phyloP scores from a whole-genome alignment of 805 yeast genomes.

The Cyberlindnera euphorbiae region DNA sequence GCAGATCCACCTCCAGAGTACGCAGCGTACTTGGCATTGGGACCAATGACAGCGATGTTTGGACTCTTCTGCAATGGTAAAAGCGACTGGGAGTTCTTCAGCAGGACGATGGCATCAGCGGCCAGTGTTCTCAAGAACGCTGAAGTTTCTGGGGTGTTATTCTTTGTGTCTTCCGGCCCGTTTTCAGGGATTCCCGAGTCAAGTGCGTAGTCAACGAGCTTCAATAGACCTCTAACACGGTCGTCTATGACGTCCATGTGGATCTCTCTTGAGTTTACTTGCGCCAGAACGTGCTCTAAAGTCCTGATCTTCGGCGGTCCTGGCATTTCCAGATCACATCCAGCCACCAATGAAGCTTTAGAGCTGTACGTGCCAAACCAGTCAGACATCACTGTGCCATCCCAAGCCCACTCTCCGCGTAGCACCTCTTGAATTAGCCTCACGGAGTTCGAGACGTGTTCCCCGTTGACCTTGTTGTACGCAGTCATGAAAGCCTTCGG shows the following conservation, averaged over 20 bases:
- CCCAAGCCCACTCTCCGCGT: conserved; percentile 51
- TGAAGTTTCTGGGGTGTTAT: conserved; percentile 43
- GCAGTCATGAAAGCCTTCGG: conserved; percentile 57
- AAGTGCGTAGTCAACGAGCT: conserved; percentile 42
- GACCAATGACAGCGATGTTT: conserved; percentile 52
- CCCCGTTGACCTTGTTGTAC: conserved; percentile 60
- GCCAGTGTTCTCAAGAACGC: conserved; percentile 39
- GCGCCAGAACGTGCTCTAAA: conserved; percentile 33
- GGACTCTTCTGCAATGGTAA: conserved; percentile 43
- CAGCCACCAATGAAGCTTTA: conserved; percentile 43
- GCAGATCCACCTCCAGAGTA: conserved; percentile 64
- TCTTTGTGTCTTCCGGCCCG: conserved; percentile 25
- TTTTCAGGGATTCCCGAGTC: conserved; percentile 32
- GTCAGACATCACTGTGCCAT: conserved; percentile 56
- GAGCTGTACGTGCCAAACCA: conserved; percentile 56
- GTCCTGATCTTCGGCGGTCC: conserved; percentile 50
- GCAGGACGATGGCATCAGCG: conserved; percentile 47
- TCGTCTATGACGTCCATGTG: conserved; percentile 37
- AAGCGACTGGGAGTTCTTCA: conserved; percentile 44
- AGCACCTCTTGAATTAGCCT: conserved; percentile 40
- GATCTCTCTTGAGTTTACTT: conserved; percentile 38
- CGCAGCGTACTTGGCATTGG: conserved; percentile 45
- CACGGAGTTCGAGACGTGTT: conserved; percentile 45
- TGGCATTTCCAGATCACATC: conserved; percentile 64
- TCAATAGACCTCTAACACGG: conserved; percentile 46